Evolutionary conservation across 2,329 filamentous ascomycete genomes (phyloP), one percentile per base, ranked within the genome.

Genomic region (Ustilaginoidea virens): DNA sequence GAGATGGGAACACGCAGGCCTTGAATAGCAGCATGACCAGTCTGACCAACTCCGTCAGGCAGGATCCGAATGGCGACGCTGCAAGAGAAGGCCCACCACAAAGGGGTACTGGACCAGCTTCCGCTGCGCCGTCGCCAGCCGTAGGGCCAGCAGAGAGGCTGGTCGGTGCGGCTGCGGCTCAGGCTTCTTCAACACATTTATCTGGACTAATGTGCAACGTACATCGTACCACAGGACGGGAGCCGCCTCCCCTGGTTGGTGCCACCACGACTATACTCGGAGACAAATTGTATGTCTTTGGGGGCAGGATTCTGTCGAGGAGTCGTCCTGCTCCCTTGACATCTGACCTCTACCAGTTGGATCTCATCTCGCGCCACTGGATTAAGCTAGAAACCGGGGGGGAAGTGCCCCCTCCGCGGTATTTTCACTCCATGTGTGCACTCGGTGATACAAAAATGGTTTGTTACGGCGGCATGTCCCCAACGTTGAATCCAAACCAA

Each of bases 381-480:
- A 83, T 77, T 9, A 94, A 86, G 49, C 52, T 96, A 15, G 81
- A 92, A 30, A 75, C 81, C 0, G 67, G 63, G 17, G 90, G 90
- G 25, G 85, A 96, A 43, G 61, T 92, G 21, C 90, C 90, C 1
- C 80, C 85, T 2, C 83, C 90, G 7, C 72, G 90, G 36, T 98
- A 98, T 51, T 98, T 98, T 40, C 90, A 98, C 59, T 96, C 85
- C 38, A 80, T 96, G 51, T 98, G 90, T 50, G 70, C 82, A 1
- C 59, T 98, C 2, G 90, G 90, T 14, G 90, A 96, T 48, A 87
- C 83, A 3, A 98, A 96, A 53, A 66, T 98, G 51, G 87, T 98
- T 4, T 96, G 87, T 54, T 98, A 96, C 52, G 90, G 90, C 33
- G 90, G 90, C 41, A 98, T 98, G 90, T 94, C 87, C 7, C 86